phyloP scores from a whole-genome alignment of 345 rosid genomes.

The Rhizophora mangle region DNA sequence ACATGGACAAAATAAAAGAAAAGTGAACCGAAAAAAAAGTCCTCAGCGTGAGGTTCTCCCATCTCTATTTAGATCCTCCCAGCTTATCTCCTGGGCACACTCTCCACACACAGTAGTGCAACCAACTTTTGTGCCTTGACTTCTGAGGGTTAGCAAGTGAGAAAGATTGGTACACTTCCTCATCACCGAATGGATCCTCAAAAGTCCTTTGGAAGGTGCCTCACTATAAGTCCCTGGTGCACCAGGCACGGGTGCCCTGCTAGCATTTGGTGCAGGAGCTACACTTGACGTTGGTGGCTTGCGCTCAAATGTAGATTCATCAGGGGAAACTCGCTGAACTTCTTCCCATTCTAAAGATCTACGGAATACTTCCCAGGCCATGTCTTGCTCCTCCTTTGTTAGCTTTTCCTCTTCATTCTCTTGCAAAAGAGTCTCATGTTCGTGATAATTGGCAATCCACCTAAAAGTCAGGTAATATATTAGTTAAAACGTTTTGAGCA shows the following conservation, averaged over 20 bases:
- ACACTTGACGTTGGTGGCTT: slow-evolving; percentile 36
- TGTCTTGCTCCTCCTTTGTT: slow-evolving; percentile 97
- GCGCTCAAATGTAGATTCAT: slow-evolving; percentile 44
- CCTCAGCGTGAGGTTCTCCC: slow-evolving; percentile 33
- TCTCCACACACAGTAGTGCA: slow-evolving; percentile 87
- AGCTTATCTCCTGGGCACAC: slow-evolving; percentile 74
- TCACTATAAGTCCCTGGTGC: slow-evolving; percentile 1
- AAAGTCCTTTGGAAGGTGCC: slow-evolving; percentile 31
- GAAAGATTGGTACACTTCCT: slow-evolving; percentile 80
- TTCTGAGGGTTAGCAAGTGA: slow-evolving; percentile 86
- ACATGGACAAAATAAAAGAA: too few species aligned
- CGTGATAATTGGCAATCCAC: slow-evolving; percentile 93
- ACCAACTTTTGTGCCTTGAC: slow-evolving; percentile 76
- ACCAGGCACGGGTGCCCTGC: slow-evolving; percentile 3
- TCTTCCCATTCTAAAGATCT: slow-evolving; percentile 84
- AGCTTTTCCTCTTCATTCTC: slow-evolving; percentile 98
- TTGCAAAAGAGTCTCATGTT: slow-evolving; percentile 95
- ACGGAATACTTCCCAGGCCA: slow-evolving; percentile 95
- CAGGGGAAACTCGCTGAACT: slow-evolving; percentile 67
- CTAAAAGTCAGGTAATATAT: slow-evolving; percentile 32
- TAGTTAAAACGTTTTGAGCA: not conserved
- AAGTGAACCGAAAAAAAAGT: slow-evolving; percentile 1
- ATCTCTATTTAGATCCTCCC: slow-evolving; percentile 61
- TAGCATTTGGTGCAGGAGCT: slow-evolving; percentile 30
- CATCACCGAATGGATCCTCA: slow-evolving; percentile 47